phyloP scores from a whole-genome alignment of 495 filamentous ascomycete genomes.

The Annulohypoxylon nitens region DNA sequence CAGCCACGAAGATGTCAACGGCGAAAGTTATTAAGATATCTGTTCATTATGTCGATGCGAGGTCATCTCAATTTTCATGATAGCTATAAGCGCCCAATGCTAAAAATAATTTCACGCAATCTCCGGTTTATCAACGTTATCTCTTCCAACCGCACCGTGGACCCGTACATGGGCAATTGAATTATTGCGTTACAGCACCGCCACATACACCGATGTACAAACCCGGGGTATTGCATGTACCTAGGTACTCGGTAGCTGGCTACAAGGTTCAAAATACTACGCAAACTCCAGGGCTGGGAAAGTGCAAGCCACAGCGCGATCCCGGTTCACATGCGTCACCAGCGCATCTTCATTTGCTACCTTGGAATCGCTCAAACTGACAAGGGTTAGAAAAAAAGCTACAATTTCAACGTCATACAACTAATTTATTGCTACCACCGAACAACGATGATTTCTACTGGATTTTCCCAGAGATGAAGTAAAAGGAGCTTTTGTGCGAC shows the following conservation, averaged over 20 bases:
- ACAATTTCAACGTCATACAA: conserved; percentile 43
- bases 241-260: not conserved
- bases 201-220: not conserved
- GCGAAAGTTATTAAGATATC: not conserved
- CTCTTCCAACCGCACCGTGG: not conserved
- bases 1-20: conserved; percentile 1
- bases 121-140: not conserved
- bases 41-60: no score
- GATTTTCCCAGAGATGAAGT: conserved; percentile 23
- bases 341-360: conserved; percentile 40
- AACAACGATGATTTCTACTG: conserved; percentile 30
- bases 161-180: not conserved
- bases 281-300: not conserved
- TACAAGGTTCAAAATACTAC: not conserved
- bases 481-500: conserved; percentile 22
- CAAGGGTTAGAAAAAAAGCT: conserved; percentile 41
- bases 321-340: conserved; percentile 46
- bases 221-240: not conserved
- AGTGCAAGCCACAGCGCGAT: conserved; percentile 28
- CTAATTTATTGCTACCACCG: conserved; percentile 5
- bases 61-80: no score
- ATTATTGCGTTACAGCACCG: not conserved
- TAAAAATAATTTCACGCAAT: not conserved
- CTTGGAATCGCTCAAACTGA: conserved; percentile 16
- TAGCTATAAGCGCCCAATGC: not conserved